Evolutionary conservation across 2,329 filamentous ascomycete genomes (phyloP), one percentile per base, ranked within the genome.

Genomic region (Xylariaceae sp.): DNA sequence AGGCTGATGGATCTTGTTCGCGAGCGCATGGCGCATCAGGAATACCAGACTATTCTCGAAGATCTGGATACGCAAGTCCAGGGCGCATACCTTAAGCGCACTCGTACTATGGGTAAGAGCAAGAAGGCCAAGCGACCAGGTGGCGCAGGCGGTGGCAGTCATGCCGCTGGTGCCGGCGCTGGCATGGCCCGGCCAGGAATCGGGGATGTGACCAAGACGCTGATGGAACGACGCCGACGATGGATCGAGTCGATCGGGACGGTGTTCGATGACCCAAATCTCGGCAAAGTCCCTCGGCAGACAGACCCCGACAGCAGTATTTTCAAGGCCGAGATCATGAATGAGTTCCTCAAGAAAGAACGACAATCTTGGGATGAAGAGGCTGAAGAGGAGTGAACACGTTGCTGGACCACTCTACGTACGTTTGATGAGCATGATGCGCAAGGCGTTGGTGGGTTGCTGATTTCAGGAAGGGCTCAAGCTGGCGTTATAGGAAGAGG

Each of bases 31-130:
- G 94, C 94, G 0, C 86, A 94, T 71, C 94, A 99, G 66, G 94
- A 99, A 67, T 99, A 96, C 74, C 87, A 86, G 67, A 96, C 90
- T 48, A 99, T 99, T 60, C 86, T 95, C 44, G 94, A 99, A 66
- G 94, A 99, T 67, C 83, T 99, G 18, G 94, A 99, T 74, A 84
- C 85, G 39, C 94, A 97, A 66, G 90, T 97, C 39, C 91, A 97
- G 65, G 86, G 89, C 45, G 92, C 94, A 3, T 99, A 97, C 65
- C 83, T 95, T 40, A 99, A 99, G 73, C 87, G 94, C 19, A 97
- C 92, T 27, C 85, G 94, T 42, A 96, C 90, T 1, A 86, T 97
- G 71, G 89, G 91, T 67, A 95, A 97, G 74, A 90, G 84, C 68
- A 95, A 95, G 69, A 96, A 95, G 72, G 86, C 90, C 49, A 92